Evolutionary conservation across 352 stramenopile species (phyloP).

Genomic region (Pythium aristosporum): DNA sequence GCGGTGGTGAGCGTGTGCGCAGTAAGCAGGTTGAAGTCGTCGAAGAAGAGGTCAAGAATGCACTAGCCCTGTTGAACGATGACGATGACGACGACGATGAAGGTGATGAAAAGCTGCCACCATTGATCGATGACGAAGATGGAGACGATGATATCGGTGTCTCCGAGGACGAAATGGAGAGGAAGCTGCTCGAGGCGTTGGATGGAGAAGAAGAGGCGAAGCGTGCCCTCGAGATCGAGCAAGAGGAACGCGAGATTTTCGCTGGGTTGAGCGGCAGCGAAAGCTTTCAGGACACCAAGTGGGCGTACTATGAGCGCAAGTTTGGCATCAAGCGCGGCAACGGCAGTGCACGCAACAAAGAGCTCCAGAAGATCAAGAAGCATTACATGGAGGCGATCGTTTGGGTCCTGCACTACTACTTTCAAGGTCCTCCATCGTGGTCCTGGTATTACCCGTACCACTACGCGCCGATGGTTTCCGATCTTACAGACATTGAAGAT

Average conservation of each 20-base stretch:
- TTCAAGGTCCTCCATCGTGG: constrained; percentile 95
- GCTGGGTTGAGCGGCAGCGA: constrained; percentile 51
- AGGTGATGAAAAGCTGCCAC: constrained; percentile 31
- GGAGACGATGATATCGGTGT: constrained; percentile 44
- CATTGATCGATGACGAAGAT: constrained; percentile 37
- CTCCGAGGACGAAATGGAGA: constrained; percentile 34
- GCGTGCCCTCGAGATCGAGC: constrained; percentile 38
- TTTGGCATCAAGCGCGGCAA: constrained; percentile 64
- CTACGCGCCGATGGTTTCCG: constrained; percentile 98
- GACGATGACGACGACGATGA: constrained; percentile 31
- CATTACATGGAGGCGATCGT: constrained; percentile 79
- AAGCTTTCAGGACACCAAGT: constrained; percentile 84
- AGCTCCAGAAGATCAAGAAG: constrained; percentile 63
- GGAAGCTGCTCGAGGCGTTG: constrained; percentile 56
- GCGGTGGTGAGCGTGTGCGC: constrained; percentile 26
- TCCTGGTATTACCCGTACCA: constrained; percentile 99
- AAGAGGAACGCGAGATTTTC: constrained; percentile 49
- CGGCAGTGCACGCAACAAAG: constrained; percentile 51
- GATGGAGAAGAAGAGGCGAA: constrained; percentile 52
- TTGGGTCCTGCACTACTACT: constrained; percentile 84
- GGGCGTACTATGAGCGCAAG: constrained; percentile 84
- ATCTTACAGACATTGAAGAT: constrained; percentile 92
- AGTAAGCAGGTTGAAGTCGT: constrained; percentile 36
- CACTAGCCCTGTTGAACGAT: constrained; percentile 45
- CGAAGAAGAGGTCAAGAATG: constrained; percentile 45